Evolutionary conservation across 2,329 filamentous ascomycete species (phyloP), one percentile per base, ranked within the genome.

Genomic region (Claviceps citrina): DNA sequence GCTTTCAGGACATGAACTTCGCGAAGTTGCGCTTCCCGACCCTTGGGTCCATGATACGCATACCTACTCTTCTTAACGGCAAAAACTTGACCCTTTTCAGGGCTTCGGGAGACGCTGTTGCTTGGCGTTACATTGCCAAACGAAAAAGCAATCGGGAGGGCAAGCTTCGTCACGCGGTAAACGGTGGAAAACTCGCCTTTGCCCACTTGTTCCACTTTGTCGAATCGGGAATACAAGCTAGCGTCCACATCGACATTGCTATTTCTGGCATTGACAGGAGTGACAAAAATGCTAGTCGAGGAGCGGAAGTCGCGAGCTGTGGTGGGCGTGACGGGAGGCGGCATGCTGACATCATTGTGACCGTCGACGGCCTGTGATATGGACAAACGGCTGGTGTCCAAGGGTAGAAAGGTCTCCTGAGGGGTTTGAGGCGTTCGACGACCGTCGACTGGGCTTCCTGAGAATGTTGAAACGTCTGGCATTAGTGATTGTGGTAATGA

Each of bases 141-240:
- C 43, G 60, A 51, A 48, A 61, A 54, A 28, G 60, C 50, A 46
- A 51, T 52, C 30, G 51, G 47, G 26, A 52, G 49, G 32, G 57
- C 54, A 26, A 48, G 44, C 43, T 57, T 56, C 12, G 75, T 75
- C 4, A 94, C 87, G 27, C 81, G 77, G 58, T 85, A 98, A 1
- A 98, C 91, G 41, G 82, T 76, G 0, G 91, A 96, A 55, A 98
- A 98, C 56, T 95, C 89, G 43, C 91, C 91, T 44, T 79, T 79
- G 36, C 89, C 89, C 47, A 89, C 72, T 43, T 79, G 70, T 50
- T 85, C 82, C 10, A 93, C 81, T 44, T 80, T 82, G 40, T 81
- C 76, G 55, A 98, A 98, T 40, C 82, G 76, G 3, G 76, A 71
- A 10, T 74, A 75, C 38, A 95, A 64, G 39, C 73, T 75, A 18